phyloP scores from a whole-genome alignment of 139 green algal species.

The Tetraselmis chui region DNA sequence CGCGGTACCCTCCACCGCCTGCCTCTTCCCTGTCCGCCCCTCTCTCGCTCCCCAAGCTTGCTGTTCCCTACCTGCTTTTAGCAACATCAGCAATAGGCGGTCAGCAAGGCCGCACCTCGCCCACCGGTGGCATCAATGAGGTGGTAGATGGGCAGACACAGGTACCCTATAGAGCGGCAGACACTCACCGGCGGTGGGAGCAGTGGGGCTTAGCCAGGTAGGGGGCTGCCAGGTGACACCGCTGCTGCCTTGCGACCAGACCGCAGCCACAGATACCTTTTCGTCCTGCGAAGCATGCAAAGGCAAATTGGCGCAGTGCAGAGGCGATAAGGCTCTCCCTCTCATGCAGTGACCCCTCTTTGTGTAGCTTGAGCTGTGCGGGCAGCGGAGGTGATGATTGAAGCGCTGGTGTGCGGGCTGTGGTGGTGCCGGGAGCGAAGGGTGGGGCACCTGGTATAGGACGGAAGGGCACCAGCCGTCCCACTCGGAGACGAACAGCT shows the following conservation, averaged over 20 bases:
- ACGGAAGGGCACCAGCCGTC: not conserved
- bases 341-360: too few relatives aligned
- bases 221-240: conserved; percentile 22
- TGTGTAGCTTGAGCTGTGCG: not conserved
- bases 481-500: conserved; percentile 32
- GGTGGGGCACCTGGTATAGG: not conserved
- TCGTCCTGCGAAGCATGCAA: conserved; percentile 33
- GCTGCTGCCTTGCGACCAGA: conserved; percentile 9
- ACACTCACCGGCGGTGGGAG: too few relatives aligned
- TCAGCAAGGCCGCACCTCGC: too few relatives aligned
- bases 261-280: conserved; percentile 34
- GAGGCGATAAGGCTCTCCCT: too few relatives aligned
- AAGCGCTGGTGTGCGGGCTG: too few relatives aligned
- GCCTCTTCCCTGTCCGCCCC: not conserved
- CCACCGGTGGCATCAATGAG: too few relatives aligned
- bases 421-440: not conserved
- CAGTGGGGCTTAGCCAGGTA: conserved; percentile 26
- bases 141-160: too few relatives aligned
- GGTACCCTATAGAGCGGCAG: too few relatives aligned
- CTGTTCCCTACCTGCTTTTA: too few relatives aligned
- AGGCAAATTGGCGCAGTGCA: not conserved
- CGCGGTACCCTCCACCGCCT: not conserved
- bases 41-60: conserved; percentile 1
- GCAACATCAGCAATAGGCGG: too few relatives aligned
- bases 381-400: not conserved